These are phyloP conservation scores for Fusarium anguioides DNA, from an alignment of 2,329 filamentous ascomycete genomes.

Conservation along the genomic window DNA sequence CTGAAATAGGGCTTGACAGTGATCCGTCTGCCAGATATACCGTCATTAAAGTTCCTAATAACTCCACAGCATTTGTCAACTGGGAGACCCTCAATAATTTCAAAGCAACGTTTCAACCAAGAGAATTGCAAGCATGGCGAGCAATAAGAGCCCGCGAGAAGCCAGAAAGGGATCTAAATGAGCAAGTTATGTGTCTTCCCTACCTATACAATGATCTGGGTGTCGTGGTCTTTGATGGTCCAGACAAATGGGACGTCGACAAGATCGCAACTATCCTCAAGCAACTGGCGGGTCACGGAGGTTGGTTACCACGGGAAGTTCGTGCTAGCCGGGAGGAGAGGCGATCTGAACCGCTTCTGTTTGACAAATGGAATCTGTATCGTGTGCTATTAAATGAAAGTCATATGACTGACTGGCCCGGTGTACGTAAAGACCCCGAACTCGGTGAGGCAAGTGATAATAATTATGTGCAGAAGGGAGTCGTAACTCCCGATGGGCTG, in stretches of 20 bases:
- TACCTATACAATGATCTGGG: constrained; percentile 50
- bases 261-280: constrained; percentile 43
- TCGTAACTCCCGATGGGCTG: neutral
- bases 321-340: neutral
- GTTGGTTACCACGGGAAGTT: neutral
- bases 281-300: constrained; percentile 13
- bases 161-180: neutral
- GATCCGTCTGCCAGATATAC: neutral
- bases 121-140: neutral
- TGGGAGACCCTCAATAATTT: constrained; percentile 43
- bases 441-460: neutral
- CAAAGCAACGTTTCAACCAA: constrained; percentile 32
- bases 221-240: constrained; percentile 47
- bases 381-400: constrained; percentile 22
- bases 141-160: too few relatives aligned
- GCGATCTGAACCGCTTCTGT: neutral
- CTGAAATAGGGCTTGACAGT: too few relatives aligned
- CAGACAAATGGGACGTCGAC: constrained; percentile 12
- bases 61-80: constrained; percentile 1
- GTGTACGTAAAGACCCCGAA: constrained; percentile 10
- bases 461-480: neutral
- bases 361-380: constrained; percentile 18
- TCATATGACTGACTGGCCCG: neutral
- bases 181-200: neutral
- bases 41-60: constrained; percentile 1